Conservation (phyloP, 1,284 basidiomycete species). For the Tremellales sp. region DNA sequence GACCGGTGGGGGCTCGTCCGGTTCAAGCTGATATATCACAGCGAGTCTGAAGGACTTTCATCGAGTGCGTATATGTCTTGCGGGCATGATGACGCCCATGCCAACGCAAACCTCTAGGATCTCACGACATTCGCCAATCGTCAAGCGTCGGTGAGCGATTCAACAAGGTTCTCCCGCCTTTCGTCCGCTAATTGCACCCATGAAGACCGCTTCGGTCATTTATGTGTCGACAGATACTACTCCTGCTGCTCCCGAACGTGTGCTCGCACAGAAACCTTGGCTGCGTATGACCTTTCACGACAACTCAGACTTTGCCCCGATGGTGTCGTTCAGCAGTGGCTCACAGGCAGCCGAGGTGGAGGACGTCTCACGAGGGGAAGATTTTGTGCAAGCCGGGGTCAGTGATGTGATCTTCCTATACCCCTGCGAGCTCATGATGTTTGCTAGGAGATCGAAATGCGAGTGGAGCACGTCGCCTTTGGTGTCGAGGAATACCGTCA, state of each 20-base stretch:
- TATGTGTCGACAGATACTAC: constrained; percentile 48
- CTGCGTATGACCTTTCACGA: constrained; percentile 47
- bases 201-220: constrained; percentile 22
- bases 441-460: constrained; percentile 40
- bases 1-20: neutral
- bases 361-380: constrained; percentile 47
- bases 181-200: neutral
- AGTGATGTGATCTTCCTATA: constrained; percentile 17
- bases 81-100: neutral
- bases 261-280: constrained; percentile 43
- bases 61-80: constrained; percentile 14
- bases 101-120: constrained; percentile 18
- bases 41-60: constrained; percentile 31
- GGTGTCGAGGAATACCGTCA: constrained; percentile 41
- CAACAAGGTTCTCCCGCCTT: constrained; percentile 5
- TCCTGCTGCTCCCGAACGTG: constrained; percentile 21
- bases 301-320: constrained; percentile 48
- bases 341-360: constrained; percentile 29
- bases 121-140: constrained; percentile 30
- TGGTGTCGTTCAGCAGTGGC: constrained; percentile 22
- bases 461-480: constrained; percentile 39
- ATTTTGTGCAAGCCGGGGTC: constrained; percentile 48
- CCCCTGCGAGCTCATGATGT: neutral
- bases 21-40: constrained; percentile 7
- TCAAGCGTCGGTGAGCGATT: constrained; percentile 24